Conservation (phyloP, 805 yeast genomes). For the Candida schatavii region DNA sequence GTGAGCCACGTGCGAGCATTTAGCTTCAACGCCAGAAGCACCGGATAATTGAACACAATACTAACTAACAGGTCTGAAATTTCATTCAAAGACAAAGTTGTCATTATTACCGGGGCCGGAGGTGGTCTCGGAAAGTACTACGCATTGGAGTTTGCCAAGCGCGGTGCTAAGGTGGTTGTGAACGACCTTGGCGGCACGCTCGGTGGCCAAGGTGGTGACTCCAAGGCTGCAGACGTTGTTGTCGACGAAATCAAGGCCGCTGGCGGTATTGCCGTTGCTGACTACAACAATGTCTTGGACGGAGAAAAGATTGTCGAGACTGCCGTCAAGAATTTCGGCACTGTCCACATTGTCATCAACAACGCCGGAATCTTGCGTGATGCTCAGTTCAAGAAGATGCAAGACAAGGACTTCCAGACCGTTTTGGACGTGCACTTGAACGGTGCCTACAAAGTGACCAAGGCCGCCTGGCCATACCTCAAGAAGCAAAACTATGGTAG, state of each 20-base stretch:
- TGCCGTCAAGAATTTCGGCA: constrained; percentile 82
- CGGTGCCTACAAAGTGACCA: constrained; percentile 82
- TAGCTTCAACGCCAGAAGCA: no score
- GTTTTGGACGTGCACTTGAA: constrained; percentile 85
- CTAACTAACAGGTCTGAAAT: constrained; percentile 21
- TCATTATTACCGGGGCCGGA: constrained; percentile 94
- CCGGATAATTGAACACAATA: no score
- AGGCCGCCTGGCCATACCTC: constrained; percentile 91
- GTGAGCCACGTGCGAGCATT: no score
- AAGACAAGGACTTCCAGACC: constrained; percentile 70
- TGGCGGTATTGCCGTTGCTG: constrained; percentile 91
- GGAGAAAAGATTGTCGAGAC: constrained; percentile 84
- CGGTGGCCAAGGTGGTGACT: constrained; percentile 66
- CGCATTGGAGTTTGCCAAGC: constrained; percentile 79
- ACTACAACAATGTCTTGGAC: constrained; percentile 84
- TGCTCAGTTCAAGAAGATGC: constrained; percentile 81
- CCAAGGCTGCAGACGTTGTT: constrained; percentile 81
- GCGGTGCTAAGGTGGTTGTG: constrained; percentile 95
- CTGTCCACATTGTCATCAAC: constrained; percentile 84
- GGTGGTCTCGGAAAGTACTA: constrained; percentile 93
- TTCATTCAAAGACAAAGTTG: constrained; percentile 78
- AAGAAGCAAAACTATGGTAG: constrained; percentile 84
- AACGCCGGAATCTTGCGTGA: constrained; percentile 96
- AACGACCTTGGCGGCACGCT: constrained; percentile 90
- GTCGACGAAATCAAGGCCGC: constrained; percentile 74